A percentile compares a stretch with the other conserved stretches of the same genome.
Evolutionary conservation across 352 stramenopile species (phyloP).

Genomic region (Thalassiosira gravida): DNA sequence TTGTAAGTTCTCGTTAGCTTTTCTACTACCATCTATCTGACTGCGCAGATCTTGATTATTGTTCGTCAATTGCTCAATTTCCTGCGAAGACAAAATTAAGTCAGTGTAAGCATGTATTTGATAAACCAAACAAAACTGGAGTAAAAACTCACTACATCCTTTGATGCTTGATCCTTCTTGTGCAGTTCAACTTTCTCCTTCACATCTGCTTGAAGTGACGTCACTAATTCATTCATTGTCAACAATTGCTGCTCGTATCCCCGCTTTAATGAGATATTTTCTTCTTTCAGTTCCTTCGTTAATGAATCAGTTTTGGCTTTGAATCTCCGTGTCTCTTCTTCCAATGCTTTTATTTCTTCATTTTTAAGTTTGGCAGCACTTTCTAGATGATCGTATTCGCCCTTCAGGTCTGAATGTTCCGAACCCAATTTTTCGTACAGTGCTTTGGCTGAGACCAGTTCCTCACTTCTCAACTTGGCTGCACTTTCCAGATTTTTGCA

Average conservation of each 20-base stretch:
- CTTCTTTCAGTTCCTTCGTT: neutral
- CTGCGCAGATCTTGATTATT: neutral
- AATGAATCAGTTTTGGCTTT: neutral
- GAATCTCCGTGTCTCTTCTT: neutral
- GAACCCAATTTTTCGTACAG: too few species aligned
- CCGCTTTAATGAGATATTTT: neutral
- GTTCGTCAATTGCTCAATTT: neutral
- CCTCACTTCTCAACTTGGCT: too few species aligned
- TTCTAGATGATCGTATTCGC: too few species aligned
- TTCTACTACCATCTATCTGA: neutral
- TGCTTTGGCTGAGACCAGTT: too few species aligned
- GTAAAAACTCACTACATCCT: neutral
- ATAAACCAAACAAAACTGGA: neutral
- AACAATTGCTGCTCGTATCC: neutral
- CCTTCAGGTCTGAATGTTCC: too few species aligned
- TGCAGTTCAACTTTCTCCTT: slow-evolving; percentile 1
- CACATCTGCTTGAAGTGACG: too few species aligned
- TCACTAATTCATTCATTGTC: neutral
- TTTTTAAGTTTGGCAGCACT: too few species aligned
- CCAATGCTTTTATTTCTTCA: neutral
- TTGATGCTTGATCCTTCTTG: neutral
- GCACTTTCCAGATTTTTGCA: too few species aligned
- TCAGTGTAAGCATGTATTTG: neutral
- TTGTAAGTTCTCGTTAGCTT: too few species aligned
- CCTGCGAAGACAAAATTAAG: neutral